Percentiles rank a stretch among this genome's conserved stretches.
Evolutionary conservation across 2,329 filamentous ascomycete species (phyloP).

Genomic region (Sclerotinia trifoliorum): DNA sequence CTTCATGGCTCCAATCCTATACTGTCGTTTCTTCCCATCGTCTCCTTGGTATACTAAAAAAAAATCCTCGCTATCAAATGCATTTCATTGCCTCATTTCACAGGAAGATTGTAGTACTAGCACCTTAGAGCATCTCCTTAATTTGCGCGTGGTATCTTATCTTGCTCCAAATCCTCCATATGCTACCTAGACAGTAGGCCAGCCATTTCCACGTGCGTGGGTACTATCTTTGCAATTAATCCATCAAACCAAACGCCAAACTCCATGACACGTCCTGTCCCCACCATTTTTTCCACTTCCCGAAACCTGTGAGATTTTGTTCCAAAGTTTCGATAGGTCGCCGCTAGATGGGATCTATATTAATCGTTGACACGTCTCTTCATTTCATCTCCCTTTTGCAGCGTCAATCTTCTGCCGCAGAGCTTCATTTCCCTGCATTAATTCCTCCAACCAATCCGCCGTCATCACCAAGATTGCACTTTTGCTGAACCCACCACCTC

Average conservation of each 20-base stretch:
- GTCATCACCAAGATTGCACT: slow-evolving; percentile 74
- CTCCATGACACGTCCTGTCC: background rate
- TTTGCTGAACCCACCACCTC: slow-evolving; percentile 76
- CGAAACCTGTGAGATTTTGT: background rate
- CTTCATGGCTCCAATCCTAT: background rate
- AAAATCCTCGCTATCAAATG: background rate
- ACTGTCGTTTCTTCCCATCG: background rate
- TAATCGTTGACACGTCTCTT: background rate
- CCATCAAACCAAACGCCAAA: background rate
- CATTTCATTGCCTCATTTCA: background rate
- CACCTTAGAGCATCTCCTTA: background rate
- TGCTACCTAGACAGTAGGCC: background rate
- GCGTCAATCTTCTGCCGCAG: slow-evolving; percentile 51
- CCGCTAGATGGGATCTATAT: background rate
- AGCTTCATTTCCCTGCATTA: slow-evolving; percentile 66
- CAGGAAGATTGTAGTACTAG: background rate
- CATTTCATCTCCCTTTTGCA: background rate
- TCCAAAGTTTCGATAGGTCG: background rate
- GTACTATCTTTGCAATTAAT: background rate
- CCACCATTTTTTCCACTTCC: background rate
- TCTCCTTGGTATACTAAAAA: background rate
- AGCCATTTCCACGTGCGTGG: background rate
- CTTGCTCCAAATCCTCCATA: background rate
- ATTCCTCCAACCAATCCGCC: slow-evolving; percentile 73
- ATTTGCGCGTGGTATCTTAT: slow-evolving; percentile 10